phyloP scores from a whole-genome alignment of 2,329 filamentous ascomycete genomes.

The Talaromyces verruculosus region DNA sequence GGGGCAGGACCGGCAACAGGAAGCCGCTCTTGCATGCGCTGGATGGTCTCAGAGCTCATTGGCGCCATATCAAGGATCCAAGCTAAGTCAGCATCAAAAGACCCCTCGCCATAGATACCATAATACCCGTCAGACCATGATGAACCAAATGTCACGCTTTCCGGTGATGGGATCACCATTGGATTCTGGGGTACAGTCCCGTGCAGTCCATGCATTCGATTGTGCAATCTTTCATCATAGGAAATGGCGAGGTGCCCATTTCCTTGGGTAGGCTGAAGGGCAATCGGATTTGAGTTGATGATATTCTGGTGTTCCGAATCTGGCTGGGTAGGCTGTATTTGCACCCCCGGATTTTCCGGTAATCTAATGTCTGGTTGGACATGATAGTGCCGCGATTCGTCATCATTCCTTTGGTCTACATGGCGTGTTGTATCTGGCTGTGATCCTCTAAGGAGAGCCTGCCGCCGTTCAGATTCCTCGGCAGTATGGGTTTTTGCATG shows the following conservation, averaged over 20 bases:
- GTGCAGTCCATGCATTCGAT: neutral
- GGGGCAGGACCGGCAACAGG: neutral
- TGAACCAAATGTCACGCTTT: conserved; percentile 5
- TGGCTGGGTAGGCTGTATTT: neutral
- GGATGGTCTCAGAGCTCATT: neutral
- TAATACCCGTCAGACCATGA: conserved; percentile 8
- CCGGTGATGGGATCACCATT: conserved; percentile 1
- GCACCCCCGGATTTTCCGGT: neutral
- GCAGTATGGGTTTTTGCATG: neutral
- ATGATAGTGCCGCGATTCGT: neutral
- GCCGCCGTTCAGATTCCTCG: neutral
- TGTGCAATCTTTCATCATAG: conserved; percentile 2
- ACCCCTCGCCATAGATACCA: conserved; percentile 22
- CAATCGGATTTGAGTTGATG: neutral
- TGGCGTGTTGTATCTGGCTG: too few relatives aligned
- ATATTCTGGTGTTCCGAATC: neutral
- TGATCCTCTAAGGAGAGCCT: neutral
- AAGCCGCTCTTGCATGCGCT: neutral
- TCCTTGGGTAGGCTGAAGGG: neutral
- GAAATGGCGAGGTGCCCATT: neutral
- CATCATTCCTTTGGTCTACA: neutral
- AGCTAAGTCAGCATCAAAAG: conserved; percentile 20
- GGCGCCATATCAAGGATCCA: conserved; percentile 21
- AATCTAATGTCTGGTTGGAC: neutral
- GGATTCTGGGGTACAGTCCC: neutral